Evolutionary conservation across 176 grass and related monocot species (phyloP).

Genomic region (Chrysopogon serrulatus): DNA sequence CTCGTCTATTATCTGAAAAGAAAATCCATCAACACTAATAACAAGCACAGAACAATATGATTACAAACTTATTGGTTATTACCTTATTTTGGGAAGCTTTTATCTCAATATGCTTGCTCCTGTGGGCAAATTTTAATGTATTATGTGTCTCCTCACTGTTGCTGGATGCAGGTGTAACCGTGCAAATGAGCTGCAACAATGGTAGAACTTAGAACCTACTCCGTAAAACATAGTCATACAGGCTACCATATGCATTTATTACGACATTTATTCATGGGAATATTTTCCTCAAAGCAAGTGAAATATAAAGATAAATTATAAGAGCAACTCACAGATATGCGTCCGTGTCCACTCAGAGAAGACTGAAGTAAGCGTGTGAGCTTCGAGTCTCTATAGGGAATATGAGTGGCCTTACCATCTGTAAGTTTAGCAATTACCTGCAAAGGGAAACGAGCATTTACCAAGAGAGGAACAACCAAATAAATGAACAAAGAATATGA

Average conservation of each 20-base stretch:
- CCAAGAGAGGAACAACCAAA: not conserved
- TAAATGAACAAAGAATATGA: slow-evolving; percentile 21
- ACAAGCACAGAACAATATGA: not conserved
- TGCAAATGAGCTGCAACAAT: slow-evolving; percentile 88
- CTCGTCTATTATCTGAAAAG: slow-evolving; percentile 93
- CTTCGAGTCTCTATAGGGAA: slow-evolving; percentile 98
- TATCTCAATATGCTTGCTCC: slow-evolving; percentile 91
- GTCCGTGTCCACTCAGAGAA: slow-evolving; percentile 91
- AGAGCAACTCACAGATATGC: slow-evolving; percentile 82
- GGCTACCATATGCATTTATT: not conserved
- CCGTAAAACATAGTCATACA: slow-evolving; percentile 19
- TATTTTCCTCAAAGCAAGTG: not conserved
- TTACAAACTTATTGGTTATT: slow-evolving; percentile 1
- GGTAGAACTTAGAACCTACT: slow-evolving; percentile 7
- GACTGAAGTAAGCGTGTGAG: slow-evolving; percentile 96
- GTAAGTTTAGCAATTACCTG: slow-evolving; percentile 98
- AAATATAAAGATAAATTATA: not conserved
- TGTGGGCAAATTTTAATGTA: slow-evolving; percentile 97
- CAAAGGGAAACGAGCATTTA: slow-evolving; percentile 14
- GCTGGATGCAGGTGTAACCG: slow-evolving; percentile 92
- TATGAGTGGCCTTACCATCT: slow-evolving; percentile 94
- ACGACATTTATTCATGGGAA: not conserved
- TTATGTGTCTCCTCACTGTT: slow-evolving; percentile 98
- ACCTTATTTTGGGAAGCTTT: slow-evolving; percentile 99
- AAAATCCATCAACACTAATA: slow-evolving; percentile 6